A percentile compares a stretch with the other conserved stretches of the same genome.
Conservation (phyloP, 2,329 filamentous ascomycete genomes). For the Nothopassalora personata region DNA sequence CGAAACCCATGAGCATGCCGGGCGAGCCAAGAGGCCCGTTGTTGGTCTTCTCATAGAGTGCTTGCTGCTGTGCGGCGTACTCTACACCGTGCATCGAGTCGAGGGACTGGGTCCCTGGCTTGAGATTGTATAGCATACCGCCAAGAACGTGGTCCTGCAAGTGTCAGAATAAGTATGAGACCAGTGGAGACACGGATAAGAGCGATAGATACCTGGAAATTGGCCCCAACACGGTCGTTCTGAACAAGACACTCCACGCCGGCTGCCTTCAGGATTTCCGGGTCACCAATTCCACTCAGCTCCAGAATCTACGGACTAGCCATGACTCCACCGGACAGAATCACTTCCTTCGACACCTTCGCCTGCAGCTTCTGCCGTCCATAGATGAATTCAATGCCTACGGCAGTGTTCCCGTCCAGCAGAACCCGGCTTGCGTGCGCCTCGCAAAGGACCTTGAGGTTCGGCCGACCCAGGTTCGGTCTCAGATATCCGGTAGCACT, state of each 20-base stretch:
- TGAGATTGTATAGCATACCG: conserved; percentile 30
- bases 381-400: conserved; percentile 40
- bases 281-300: conserved; percentile 51
- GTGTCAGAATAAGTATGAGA: conserved; percentile 5
- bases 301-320: conserved; percentile 51
- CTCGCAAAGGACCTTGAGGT: conserved; percentile 32
- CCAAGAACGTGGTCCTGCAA: conserved; percentile 41
- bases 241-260: conserved; percentile 45
- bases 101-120: conserved; percentile 29
- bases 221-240: conserved; percentile 49
- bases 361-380: conserved; percentile 34
- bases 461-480: conserved; percentile 27
- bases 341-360: conserved; percentile 36
- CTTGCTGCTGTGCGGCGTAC: conserved; percentile 31
- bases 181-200: neutral
- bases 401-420: conserved; percentile 27
- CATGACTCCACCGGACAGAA: conserved; percentile 45
- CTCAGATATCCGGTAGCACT: conserved; percentile 31
- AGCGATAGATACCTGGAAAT: conserved; percentile 35
- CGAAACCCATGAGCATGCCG: conserved; percentile 35
- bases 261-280: conserved; percentile 43
- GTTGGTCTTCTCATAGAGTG: conserved; percentile 31
- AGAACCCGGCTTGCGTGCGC: conserved; percentile 26
- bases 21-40: conserved; percentile 33
- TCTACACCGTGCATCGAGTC: conserved; percentile 34